Evolutionary conservation across 805 yeast species (phyloP).

Genomic region (Candida ipomoeae): DNA sequence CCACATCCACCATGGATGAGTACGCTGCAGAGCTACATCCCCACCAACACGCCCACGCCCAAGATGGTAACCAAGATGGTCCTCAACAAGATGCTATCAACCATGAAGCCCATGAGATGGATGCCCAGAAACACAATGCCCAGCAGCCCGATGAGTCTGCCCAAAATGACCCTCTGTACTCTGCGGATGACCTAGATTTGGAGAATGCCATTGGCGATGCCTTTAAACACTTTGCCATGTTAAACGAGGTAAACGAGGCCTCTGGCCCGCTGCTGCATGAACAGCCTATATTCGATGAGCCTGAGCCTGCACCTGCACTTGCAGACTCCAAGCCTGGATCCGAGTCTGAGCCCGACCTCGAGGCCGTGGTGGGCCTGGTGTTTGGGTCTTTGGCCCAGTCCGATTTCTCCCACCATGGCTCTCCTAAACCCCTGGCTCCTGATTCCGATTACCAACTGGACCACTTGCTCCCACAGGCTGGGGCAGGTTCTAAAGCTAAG

Average conservation of each 20-base stretch:
- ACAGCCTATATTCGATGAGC: no score
- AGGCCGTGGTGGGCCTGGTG: constrained; percentile 5
- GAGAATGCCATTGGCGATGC: constrained; percentile 39
- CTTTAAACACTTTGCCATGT: constrained; percentile 29
- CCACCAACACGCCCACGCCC: background rate
- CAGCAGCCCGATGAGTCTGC: no score
- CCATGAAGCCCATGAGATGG: no score
- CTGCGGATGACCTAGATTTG: constrained; percentile 12
- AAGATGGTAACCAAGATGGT: no score
- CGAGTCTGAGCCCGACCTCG: constrained; percentile 2
- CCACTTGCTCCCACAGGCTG: background rate
- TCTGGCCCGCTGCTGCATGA: background rate
- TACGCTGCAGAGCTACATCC: background rate
- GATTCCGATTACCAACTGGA: background rate
- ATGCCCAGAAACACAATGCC: no score
- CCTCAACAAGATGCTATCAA: no score
- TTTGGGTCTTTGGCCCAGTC: constrained; percentile 3
- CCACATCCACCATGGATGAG: constrained; percentile 3
- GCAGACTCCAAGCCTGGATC: background rate
- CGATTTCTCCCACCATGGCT: background rate
- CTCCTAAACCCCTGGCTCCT: background rate
- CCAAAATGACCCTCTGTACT: background rate
- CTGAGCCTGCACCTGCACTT: background rate
- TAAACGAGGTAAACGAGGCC: background rate
- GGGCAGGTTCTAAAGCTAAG: background rate